Evolutionary conservation across 192 early-diverging fungal genomes (phyloP), one percentile per base, ranked within the genome.

Genomic region (Geranomyces michiganensis): DNA sequence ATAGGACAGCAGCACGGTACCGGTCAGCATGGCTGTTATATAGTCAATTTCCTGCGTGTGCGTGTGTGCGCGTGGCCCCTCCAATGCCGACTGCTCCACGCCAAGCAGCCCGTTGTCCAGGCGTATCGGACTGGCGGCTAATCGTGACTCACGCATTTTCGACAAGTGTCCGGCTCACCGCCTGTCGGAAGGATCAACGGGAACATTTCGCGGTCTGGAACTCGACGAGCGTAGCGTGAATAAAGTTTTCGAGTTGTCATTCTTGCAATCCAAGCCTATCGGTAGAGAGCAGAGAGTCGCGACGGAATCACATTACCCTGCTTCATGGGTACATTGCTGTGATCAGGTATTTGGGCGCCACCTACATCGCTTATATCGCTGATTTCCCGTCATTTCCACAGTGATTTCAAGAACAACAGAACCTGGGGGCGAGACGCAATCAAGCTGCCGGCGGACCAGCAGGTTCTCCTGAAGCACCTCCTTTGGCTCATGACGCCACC

Each of bases 271-370:
- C n/a, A n/a, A n/a, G n/a, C n/a, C n/a, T n/a, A n/a, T n/a, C n/a
- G n/a, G n/a, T n/a, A 7, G 64, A 66, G 47, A 48, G 45, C 47
- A 45, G 29, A 48, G 47, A 45, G 22, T 66, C 45, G 15, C 46
- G 9, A 10, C 64, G 14, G 29, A 66, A 66, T 30, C 47, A 66
- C 46, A 66, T 66, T 27, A 49, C 44, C 47, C 8, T 27, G 14
- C 17, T 21, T 27, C 46, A 48, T 48, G 46, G 64, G 7, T 30
- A 66, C 46, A 30, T 66, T 27, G 43, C 47, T 9, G 64, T 66
- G 15, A 49, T 66, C 14, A 66, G 62, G 62, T 63, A 58, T 12
- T n/a, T n/a, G n/a, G n/a, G n/a, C n/a, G n/a, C n/a, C n/a, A n/a
- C n/a, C n/a, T n/a, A n/a, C n/a, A n/a, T n/a, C n/a, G n/a, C n/a